Conservation (phyloP, 2,329 filamentous ascomycete genomes). For the Tothia fuscella region DNA sequence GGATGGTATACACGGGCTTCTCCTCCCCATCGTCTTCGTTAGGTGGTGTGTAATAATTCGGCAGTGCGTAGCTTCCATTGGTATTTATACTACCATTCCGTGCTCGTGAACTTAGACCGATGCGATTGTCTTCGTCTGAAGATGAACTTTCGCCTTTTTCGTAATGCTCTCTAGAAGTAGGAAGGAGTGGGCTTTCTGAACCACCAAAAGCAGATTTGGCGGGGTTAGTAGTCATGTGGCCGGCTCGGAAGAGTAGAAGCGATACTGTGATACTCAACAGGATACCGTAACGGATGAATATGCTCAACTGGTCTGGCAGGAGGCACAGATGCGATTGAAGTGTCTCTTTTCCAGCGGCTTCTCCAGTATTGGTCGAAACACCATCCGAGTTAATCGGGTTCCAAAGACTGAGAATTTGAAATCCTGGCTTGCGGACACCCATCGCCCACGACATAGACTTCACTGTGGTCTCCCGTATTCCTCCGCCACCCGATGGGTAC, state of each 20-base stretch:
- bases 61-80: constrained; percentile 20
- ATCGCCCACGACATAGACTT: constrained; percentile 95
- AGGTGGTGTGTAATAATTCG: constrained; percentile 25
- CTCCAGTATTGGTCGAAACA: constrained; percentile 16
- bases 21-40: constrained; percentile 22
- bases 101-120: constrained; percentile 19
- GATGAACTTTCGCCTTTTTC: constrained; percentile 17
- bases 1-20: constrained; percentile 16
- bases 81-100: constrained; percentile 29
- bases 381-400: constrained; percentile 62
- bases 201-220: constrained; percentile 10
- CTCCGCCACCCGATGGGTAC: constrained; percentile 45
- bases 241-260: constrained; percentile 34
- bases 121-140: constrained; percentile 13
- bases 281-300: constrained; percentile 66
- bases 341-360: constrained; percentile 39
- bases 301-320: constrained; percentile 73
- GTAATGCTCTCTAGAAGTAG: constrained; percentile 17
- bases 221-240: constrained; percentile 11
- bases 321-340: constrained; percentile 85
- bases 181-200: constrained; percentile 19
- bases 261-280: constrained; percentile 45
- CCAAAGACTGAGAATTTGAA: constrained; percentile 80
- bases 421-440: constrained; percentile 80
- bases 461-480: constrained; percentile 71